Evolutionary conservation across 176 grass and related monocot species (phyloP).

Genomic region (Triticum turgidum): DNA sequence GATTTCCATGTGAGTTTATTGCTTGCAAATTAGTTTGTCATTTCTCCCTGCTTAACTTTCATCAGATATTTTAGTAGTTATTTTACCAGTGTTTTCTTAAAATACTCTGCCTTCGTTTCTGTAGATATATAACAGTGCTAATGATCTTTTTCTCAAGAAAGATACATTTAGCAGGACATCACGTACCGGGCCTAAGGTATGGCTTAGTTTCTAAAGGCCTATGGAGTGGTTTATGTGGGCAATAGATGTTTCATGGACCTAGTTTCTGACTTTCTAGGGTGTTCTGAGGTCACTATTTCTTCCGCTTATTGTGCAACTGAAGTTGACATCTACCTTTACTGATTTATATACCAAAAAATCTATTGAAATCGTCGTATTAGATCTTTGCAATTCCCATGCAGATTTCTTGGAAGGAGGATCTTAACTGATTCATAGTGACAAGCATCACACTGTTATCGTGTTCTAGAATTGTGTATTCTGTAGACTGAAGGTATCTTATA

Average conservation of each 20-base stretch:
- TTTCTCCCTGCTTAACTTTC: neutral
- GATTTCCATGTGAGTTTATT: conserved; percentile 67
- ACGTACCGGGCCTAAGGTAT: conserved; percentile 69
- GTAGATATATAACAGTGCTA: conserved; percentile 56
- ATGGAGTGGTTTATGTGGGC: neutral
- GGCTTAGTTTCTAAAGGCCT: neutral
- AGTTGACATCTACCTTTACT: neutral
- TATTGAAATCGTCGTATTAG: neutral
- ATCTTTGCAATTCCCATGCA: neutral
- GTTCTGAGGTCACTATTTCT: neutral
- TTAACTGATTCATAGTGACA: neutral
- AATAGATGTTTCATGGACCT: neutral
- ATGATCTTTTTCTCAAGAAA: conserved; percentile 46
- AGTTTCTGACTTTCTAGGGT: neutral
- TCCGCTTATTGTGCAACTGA: neutral
- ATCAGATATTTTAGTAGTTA: neutral
- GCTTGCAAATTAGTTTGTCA: neutral
- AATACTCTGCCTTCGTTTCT: neutral
- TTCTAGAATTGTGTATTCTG: neutral
- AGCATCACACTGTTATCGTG: neutral
- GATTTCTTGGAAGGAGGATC: neutral
- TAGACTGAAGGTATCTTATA: neutral
- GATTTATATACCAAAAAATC: neutral
- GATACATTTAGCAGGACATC: conserved; percentile 42
- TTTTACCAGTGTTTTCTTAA: neutral